A percentile compares a stretch with the other conserved stretches of the same genome.
phyloP scores from a whole-genome alignment of 805 yeast genomes.

The Scheffersomyces ergatensis region DNA sequence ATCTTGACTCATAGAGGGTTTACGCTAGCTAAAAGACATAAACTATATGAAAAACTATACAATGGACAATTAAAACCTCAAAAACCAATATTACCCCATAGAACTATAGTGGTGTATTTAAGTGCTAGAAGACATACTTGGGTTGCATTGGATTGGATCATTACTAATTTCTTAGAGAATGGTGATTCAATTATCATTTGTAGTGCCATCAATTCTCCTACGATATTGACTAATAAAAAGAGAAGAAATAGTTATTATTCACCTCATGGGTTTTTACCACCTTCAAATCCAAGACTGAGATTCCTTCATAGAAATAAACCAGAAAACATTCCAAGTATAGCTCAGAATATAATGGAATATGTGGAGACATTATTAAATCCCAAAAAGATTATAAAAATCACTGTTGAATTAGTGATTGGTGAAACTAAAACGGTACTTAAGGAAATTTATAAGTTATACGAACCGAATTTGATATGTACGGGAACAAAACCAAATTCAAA shows the following conservation, averaged over 20 bases:
- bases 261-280: constrained; percentile 12
- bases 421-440: constrained; percentile 53
- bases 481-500: constrained; percentile 49
- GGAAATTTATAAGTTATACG: constrained; percentile 59
- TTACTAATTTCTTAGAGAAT: constrained; percentile 51
- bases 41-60: constrained; percentile 46
- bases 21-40: constrained; percentile 47
- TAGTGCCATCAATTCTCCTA: constrained; percentile 41
- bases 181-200: constrained; percentile 69
- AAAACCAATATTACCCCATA: constrained; percentile 44
- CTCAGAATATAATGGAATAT: constrained; percentile 53
- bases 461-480: constrained; percentile 56
- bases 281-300: constrained; percentile 27
- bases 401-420: constrained; percentile 63
- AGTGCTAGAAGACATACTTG: constrained; percentile 76
- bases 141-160: constrained; percentile 76
- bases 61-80: constrained; percentile 27
- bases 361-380: constrained; percentile 46
- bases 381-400: constrained; percentile 44
- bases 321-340: constrained; percentile 43
- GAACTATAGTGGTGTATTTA: constrained; percentile 62
- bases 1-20: constrained; percentile 40
- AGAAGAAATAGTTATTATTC: constrained; percentile 8
- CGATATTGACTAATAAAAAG: constrained; percentile 6
- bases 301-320: constrained; percentile 42